phyloP scores from a whole-genome alignment of 768 basidiomycete genomes.

The Psilocybe azurescens region DNA sequence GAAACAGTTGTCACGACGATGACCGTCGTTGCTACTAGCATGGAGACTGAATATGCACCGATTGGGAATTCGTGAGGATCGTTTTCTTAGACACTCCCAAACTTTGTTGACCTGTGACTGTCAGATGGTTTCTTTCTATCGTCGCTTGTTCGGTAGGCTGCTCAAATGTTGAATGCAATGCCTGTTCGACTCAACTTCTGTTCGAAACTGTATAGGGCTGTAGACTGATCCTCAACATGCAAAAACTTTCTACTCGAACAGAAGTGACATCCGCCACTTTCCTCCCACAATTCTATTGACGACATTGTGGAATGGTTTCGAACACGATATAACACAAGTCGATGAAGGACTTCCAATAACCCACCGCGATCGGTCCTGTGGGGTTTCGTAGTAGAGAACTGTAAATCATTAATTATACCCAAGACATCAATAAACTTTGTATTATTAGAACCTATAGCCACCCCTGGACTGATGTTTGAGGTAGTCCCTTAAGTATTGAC shows the following conservation, averaged over 20 bases:
- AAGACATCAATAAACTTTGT: too few relatives aligned
- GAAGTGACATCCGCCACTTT: not conserved
- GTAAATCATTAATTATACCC: too few relatives aligned
- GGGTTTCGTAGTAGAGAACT: too few relatives aligned
- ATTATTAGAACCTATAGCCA: too few relatives aligned
- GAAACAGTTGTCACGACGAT: constrained; percentile 25
- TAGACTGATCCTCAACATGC: constrained; percentile 30
- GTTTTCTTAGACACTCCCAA: not conserved
- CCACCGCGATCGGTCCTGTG: too few relatives aligned
- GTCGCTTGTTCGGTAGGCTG: constrained; percentile 30
- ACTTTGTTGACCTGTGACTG: not conserved
- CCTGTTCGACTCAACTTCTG: too few relatives aligned
- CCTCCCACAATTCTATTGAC: constrained; percentile 20
- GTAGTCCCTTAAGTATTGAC: too few relatives aligned
- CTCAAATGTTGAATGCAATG: too few relatives aligned
- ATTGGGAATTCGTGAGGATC: constrained; percentile 31
- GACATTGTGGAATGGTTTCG: constrained; percentile 16
- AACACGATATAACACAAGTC: not conserved
- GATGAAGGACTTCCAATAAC: too few relatives aligned
- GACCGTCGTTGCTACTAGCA: constrained; percentile 25
- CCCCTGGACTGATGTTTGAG: too few relatives aligned
- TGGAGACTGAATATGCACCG: constrained; percentile 26
- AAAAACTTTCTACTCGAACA: constrained; percentile 14
- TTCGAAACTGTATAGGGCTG: too few relatives aligned
- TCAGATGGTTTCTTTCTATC: constrained; percentile 35